Base-by-base conservation (phyloP, 1,284 basidiomycete species). In the Moesziomyces antarcticus region DNA sequence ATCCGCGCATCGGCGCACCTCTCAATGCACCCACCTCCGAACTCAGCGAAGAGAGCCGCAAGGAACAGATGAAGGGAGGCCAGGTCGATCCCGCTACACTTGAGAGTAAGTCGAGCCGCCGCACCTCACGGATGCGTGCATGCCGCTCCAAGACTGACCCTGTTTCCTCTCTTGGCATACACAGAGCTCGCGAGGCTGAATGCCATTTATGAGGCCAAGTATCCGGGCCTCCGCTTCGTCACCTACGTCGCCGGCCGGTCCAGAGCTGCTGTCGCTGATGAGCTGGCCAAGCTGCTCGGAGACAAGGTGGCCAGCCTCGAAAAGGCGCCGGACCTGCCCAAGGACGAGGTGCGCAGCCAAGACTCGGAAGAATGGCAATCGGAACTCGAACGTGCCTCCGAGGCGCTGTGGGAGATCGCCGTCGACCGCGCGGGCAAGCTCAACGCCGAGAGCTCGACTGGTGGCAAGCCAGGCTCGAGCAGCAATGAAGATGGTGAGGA, bases 241-340 rank as follows among this genome's bases (percentile, higher is more conserved):
- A 82, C 83, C 5, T 80, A 73, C 33, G 81, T 78, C 20, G 79
- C 75, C 10, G 79, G 75, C n/a, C 67, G 76, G 20, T 67, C 77
- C 91, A 21, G 93, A 93, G 50, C 84, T 40, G 65, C 60, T 2
- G 66, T 78, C 5, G 64, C 67, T 20, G 76, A 74, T n/a, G 78
- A 79, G 56, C 49, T 80, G 35, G 73, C 58, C 2, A 45, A 46
- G 10, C 18, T 80, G 30, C 62, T 83, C 13, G 75, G 78, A 18
- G 37, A 70, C 25, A 56, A 55, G 40, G 48, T 59, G 10, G 56
- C 74, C 5, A 47, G 42, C 0, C 66, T 74, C 41, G 50, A 58
- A 5, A 50, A 57, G 41, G 58, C 68, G 9, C 56, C 55, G 10
- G 61, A 76, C 16, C 59, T 77, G 9, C 50, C 75, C 37, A 47